Evolutionary conservation across 306 rosid genomes (phyloP).

Genomic region (Pterocarpus macrocarpus): DNA sequence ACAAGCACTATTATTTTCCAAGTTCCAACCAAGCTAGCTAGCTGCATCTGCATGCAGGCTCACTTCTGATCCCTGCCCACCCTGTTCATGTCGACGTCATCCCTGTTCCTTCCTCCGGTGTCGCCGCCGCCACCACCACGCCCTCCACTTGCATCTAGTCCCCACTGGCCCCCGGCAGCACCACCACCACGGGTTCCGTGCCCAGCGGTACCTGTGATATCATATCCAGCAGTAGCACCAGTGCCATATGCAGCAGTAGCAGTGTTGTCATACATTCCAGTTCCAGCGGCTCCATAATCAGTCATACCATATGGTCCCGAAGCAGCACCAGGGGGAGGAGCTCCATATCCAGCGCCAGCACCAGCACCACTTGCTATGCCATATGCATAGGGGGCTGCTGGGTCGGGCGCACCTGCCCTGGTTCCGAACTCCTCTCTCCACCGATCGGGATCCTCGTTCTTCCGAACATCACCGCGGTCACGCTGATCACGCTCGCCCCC

Average conservation of each 20-base stretch:
- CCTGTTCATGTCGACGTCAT: not conserved
- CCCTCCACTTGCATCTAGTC: slow-evolving; percentile 1
- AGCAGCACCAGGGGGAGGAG: not conserved
- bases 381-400: slow-evolving; percentile 29
- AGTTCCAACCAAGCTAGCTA: too few relatives aligned
- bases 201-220: not conserved
- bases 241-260: not conserved
- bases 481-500: not conserved
- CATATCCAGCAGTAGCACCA: not conserved
- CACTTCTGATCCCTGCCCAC: slow-evolving; percentile 11
- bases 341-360: not conserved
- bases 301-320: not conserved
- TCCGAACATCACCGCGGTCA: not conserved
- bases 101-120: slow-evolving; percentile 15
- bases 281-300: not conserved
- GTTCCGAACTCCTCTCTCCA: slow-evolving; percentile 5
- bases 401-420: not conserved
- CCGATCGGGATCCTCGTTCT: not conserved
- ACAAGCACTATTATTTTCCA: not conserved
- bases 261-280: not conserved
- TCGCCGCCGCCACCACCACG: not conserved
- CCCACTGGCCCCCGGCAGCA: slow-evolving; percentile 18
- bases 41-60: not conserved
- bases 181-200: not conserved
- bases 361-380: not conserved